phyloP scores from a whole-genome alignment of 345 rosid species.

The Lepidium aucheri region DNA sequence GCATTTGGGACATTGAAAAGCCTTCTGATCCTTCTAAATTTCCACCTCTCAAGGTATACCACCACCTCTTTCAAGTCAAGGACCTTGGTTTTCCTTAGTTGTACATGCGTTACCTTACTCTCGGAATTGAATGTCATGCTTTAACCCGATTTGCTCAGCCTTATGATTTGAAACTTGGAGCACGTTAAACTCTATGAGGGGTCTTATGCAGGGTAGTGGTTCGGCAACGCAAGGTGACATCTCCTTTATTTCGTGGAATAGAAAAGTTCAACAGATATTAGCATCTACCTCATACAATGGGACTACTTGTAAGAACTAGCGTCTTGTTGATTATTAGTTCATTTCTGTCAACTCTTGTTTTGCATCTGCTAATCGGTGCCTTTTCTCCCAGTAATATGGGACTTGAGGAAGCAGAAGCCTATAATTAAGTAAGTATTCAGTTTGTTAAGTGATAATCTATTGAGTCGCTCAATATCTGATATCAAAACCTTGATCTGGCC shows the following conservation, averaged over 20 bases:
- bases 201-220: slow-evolving; percentile 72
- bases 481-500: slow-evolving; percentile 13
- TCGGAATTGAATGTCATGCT: not conserved
- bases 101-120: not conserved
- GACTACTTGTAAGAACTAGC: slow-evolving; percentile 69
- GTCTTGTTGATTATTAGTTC: not conserved
- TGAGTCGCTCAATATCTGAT: not conserved
- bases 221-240: slow-evolving; percentile 94
- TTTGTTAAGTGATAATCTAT: not conserved
- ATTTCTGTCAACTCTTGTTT: not conserved
- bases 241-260: slow-evolving; percentile 91
- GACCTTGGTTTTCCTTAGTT: not conserved
- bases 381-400: slow-evolving; percentile 74
- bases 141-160: not conserved
- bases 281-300: slow-evolving; percentile 95
- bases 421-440: slow-evolving; percentile 62
- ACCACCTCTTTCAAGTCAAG: not conserved
- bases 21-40: slow-evolving; percentile 81
- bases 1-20: slow-evolving; percentile 84
- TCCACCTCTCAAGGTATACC: slow-evolving; percentile 70
- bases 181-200: not conserved
- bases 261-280: slow-evolving; percentile 85
- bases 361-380: not conserved
- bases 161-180: not conserved
- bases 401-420: slow-evolving; percentile 93